These are phyloP conservation scores for Cutaneotrichosporon sp. DNA, from an alignment of 1,284 basidiomycete genomes.

Conservation along the genomic window DNA sequence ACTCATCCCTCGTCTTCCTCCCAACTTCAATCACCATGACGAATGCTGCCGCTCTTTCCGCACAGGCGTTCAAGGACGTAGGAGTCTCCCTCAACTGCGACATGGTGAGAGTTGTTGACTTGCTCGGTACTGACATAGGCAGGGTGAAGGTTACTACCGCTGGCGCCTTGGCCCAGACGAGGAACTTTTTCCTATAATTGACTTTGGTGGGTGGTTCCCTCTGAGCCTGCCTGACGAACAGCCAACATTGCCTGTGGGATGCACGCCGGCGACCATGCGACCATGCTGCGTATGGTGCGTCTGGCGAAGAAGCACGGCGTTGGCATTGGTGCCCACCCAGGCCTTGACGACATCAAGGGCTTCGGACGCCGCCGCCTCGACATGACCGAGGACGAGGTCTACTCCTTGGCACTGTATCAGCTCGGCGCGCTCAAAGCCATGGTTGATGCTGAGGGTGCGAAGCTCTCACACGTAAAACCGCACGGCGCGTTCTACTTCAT, in stretches of 20 bases:
- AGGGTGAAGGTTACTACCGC: conserved; percentile 28
- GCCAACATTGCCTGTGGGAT: conserved; percentile 44
- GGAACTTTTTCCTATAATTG: conserved; percentile 34
- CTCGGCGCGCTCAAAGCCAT: conserved; percentile 39
- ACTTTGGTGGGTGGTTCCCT: conserved; percentile 12
- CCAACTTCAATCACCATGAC: background rate
- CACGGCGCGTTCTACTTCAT: conserved; percentile 29
- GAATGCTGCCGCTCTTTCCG: background rate
- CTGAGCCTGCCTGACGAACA: background rate
- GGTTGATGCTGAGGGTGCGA: conserved; percentile 34
- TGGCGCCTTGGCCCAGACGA: conserved; percentile 43
- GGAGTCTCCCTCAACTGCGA: conserved; percentile 12
- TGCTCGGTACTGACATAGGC: too few relatives aligned
- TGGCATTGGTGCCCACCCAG: conserved; percentile 37
- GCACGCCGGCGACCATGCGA: conserved; percentile 42
- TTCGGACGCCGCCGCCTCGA: conserved; percentile 14
- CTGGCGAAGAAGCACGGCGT: conserved; percentile 38
- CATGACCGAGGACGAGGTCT: conserved; percentile 17
- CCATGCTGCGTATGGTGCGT: conserved; percentile 38
- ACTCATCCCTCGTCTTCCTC: background rate
- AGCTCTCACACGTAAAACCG: conserved; percentile 34
- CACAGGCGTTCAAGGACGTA: conserved; percentile 2
- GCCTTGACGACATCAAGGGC: conserved; percentile 18
- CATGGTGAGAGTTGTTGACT: too few relatives aligned
- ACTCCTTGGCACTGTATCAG: conserved; percentile 28